These are phyloP conservation scores for Fusarium sp. DNA, from an alignment of 2,329 filamentous ascomycete genomes.

Conservation along the genomic window DNA sequence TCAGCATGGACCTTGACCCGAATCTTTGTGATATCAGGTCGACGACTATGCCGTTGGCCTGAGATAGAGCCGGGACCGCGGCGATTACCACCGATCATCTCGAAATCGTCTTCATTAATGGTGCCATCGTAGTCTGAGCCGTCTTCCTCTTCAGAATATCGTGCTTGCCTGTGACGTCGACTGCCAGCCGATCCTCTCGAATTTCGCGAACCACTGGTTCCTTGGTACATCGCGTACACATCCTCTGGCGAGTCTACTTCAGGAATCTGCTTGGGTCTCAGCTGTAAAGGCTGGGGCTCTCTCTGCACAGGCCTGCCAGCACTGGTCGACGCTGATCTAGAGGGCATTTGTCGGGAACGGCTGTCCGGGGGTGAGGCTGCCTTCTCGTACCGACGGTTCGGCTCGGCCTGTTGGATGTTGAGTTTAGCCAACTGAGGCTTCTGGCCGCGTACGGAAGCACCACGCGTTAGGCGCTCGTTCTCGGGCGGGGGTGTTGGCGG, in stretches of 20 bases:
- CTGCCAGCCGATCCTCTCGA: conserved; percentile 50
- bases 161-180: conserved; percentile 63
- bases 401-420: conserved; percentile 69
- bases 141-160: conserved; percentile 86
- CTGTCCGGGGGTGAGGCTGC: conserved; percentile 62
- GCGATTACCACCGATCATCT: conserved; percentile 76
- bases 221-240: conserved; percentile 75
- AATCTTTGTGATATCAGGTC: conserved; percentile 81
- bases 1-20: conserved; percentile 93
- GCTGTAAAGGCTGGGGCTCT: conserved; percentile 51
- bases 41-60: conserved; percentile 68
- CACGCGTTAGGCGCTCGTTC: conserved; percentile 77
- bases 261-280: conserved; percentile 52
- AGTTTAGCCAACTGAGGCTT: conserved; percentile 75
- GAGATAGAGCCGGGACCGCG: conserved; percentile 63
- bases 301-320: conserved; percentile 62
- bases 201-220: conserved; percentile 57
- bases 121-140: conserved; percentile 77
- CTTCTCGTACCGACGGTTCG: conserved; percentile 70
- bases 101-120: conserved; percentile 84
- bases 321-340: conserved; percentile 63
- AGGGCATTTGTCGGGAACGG: conserved; percentile 51
- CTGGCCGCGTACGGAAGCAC: conserved; percentile 72
- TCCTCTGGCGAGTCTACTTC: conserved; percentile 76
- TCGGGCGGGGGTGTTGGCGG: conserved; percentile 99